phyloP scores from a whole-genome alignment of 108 stramenopile species.

The Pseudonitzschia multistriata region DNA sequence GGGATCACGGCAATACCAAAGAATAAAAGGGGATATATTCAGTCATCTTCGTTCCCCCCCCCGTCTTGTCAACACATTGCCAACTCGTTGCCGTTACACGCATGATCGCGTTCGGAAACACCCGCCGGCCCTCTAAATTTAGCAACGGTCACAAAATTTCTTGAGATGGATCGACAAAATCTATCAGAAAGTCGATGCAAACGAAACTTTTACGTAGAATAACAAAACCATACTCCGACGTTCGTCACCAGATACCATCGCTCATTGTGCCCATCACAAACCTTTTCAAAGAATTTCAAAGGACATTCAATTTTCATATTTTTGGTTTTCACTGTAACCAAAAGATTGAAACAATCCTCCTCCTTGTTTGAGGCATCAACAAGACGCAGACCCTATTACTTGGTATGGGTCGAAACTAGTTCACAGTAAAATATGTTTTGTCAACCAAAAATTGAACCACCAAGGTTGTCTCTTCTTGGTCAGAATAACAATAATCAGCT shows the following conservation, averaged over 20 bases:
- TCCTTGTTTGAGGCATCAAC: neutral
- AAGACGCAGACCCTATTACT: neutral
- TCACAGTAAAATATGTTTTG: conserved; percentile 4
- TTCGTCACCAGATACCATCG: neutral
- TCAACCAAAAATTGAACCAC: neutral
- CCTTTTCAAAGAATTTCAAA: neutral
- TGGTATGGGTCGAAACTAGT: neutral
- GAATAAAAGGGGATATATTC: neutral
- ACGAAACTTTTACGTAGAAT: conserved; percentile 20
- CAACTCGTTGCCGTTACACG: conserved; percentile 9
- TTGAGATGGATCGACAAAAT: neutral
- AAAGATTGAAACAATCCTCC: neutral
- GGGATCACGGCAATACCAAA: neutral
- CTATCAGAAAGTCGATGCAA: conserved; percentile 8
- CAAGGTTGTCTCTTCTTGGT: neutral
- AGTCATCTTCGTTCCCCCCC: neutral
- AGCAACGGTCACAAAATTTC: conserved; percentile 9
- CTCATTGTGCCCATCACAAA: neutral
- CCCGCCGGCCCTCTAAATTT: neutral
- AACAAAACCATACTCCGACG: conserved; percentile 28
- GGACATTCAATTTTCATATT: neutral
- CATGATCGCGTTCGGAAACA: neutral
- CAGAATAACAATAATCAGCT: conserved; percentile 1
- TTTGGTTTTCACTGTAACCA: neutral
- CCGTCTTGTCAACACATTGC: neutral